Base-by-base conservation (phyloP, 352 stramenopile species). In the Phytophthora agathidicida region DNA sequence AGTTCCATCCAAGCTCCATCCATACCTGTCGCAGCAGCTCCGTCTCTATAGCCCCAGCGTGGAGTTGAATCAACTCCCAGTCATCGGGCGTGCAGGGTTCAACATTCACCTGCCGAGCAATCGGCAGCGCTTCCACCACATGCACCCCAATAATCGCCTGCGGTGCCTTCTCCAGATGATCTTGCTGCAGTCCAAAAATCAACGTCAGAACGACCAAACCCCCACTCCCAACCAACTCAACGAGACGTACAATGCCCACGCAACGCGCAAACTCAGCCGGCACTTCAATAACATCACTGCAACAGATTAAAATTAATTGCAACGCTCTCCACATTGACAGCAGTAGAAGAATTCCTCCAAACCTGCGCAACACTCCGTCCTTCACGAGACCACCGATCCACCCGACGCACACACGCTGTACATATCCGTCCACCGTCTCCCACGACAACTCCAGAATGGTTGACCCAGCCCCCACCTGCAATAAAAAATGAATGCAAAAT, bases 61-160 rank as follows among this genome's bases (percentile, higher is more conserved):
- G 87, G 48, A 95, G 50, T 60, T 97, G 88, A 49, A 97, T 91
- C 16, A 97, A 72, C 51, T 97, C 89, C 89, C 89, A 97, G 64
- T 97, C 89, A 58, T 97, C 89, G 1, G 84, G 57, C 3, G 88
- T 94, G 36, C 79, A 85, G 8, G 89, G 89, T 44, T 97, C 88
- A 5, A 97, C 82, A 51, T 91, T 87, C 17, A 97, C 72, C 30
- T 93, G 73, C 7, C 67, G 62, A 20, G 86, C 86, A 37, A 87
- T 76, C 2, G 86, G 76, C 22, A 95, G 58, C 19, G 68, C 62
- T 7, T 93, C 82, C n/a, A 89, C 83, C 11, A 94, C 67, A 36
- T 90, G 83, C 0, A 93, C 88, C 11, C 80, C 73, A 27, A 96
- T 42, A 37, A 86, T 85, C 9, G 83, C 39, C 17, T 86, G 80